Conservation (phyloP, 108 stramenopile genomes). For the Fragilaria crotonensis region DNA sequence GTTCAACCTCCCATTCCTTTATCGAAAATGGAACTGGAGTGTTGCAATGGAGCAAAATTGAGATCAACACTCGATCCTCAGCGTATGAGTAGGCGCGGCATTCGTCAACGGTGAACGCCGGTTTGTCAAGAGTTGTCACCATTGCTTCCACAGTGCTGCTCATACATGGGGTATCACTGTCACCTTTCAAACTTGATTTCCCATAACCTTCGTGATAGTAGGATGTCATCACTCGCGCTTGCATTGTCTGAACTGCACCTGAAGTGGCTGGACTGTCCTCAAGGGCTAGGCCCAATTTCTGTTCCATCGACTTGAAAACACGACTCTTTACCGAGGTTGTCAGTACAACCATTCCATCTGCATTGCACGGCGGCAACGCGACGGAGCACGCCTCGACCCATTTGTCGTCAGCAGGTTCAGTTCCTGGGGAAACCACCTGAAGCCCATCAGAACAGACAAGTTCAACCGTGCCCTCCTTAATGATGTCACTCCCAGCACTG, state of each 20-base stretch:
- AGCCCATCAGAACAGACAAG: conserved; percentile 53
- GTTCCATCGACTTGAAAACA: conserved; percentile 16
- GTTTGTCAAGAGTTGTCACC: conserved; percentile 56
- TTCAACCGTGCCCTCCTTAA: conserved; percentile 41
- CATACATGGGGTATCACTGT: conserved; percentile 37
- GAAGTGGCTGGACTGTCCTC: background rate
- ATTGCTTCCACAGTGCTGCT: conserved; percentile 47
- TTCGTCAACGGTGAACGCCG: conserved; percentile 50
- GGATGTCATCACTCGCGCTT: conserved; percentile 41
- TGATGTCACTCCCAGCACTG: conserved; percentile 53
- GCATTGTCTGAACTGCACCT: conserved; percentile 32
- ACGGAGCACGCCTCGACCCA: conserved; percentile 49
- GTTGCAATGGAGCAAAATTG: conserved; percentile 48
- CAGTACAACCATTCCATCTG: conserved; percentile 37
- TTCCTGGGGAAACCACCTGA: conserved; percentile 46
- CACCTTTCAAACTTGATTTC: conserved; percentile 23
- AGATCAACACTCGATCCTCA: conserved; percentile 38
- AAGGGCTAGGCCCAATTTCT: background rate
- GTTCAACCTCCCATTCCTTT: conserved; percentile 47
- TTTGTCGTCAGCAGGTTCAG: conserved; percentile 29
- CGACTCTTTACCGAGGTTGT: conserved; percentile 52
- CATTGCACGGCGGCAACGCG: conserved; percentile 30
- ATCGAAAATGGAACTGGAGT: conserved; percentile 55
- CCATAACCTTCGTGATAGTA: conserved; percentile 38
- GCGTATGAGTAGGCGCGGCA: conserved; percentile 27